A percentile compares a stretch with the other conserved stretches of the same genome.
Conservation (phyloP, 441 rosid species). For the Populus hybrid region DNA sequence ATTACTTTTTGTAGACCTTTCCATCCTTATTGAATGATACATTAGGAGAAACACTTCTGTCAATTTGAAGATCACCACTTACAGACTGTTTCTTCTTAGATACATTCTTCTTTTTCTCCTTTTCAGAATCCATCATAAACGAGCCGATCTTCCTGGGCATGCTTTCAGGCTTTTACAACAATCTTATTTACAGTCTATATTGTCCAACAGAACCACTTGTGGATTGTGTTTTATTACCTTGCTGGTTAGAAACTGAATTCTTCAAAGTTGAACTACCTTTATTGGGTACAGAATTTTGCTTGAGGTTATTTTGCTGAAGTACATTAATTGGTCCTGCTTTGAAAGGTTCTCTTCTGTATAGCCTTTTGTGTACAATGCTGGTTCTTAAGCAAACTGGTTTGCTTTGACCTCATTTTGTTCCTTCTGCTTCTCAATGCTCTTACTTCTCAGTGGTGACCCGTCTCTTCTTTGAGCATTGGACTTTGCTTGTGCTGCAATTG, state of each 20-base stretch:
- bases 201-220: constrained; percentile 27
- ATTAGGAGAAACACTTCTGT: constrained; percentile 29
- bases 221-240: constrained; percentile 33
- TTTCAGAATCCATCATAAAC: constrained; percentile 21
- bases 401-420: constrained; percentile 40
- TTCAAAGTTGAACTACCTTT: constrained; percentile 33
- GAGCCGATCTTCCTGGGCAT: constrained; percentile 34
- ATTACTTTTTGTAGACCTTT: constrained; percentile 40
- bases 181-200: constrained; percentile 42
- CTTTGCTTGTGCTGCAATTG: constrained; percentile 42
- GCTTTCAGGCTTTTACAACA: constrained; percentile 35
- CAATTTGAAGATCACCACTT: constrained; percentile 27
- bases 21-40: constrained; percentile 35
- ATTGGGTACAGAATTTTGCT: constrained; percentile 49
- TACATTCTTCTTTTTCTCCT: constrained; percentile 40
- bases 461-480: constrained; percentile 41
- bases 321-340: constrained; percentile 35
- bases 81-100: constrained; percentile 38
- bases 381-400: constrained; percentile 32
- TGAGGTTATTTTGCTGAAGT: constrained; percentile 61
- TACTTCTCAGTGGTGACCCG: constrained; percentile 30
- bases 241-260: constrained; percentile 38
- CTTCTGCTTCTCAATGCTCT: constrained; percentile 30
- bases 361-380: constrained; percentile 35
- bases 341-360: constrained; percentile 37